Base-by-base conservation (phyloP, 1,284 basidiomycete genomes). In the Leccinum pachyderme region DNA sequence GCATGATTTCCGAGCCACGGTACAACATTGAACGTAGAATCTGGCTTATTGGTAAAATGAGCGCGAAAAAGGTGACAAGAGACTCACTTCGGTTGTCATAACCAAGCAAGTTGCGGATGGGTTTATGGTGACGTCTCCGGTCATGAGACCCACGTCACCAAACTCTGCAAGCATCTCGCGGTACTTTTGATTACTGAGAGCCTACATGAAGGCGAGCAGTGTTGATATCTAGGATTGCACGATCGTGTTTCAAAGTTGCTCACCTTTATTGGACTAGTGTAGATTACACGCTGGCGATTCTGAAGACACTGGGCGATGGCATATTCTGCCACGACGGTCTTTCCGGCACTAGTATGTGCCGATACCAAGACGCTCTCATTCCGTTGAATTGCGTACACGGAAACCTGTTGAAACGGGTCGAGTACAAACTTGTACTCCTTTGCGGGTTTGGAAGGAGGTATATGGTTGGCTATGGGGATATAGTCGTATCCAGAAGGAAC, bases 101-200 rank as follows among this genome's bases (percentile, higher is more conserved):
- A 99, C 96, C 47, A 99, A 76, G 77, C 97, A 99, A 47, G 92
- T 93, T 7, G 97, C 96, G 4, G 89, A 89, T 2, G 96, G 96
- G 71, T 99, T 99, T 71, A 99, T 98, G 0, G 97, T 99, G n/a
- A 99, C 95, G 76, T 99, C 97, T 70, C 97, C 95, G 1, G 97
- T 99, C 97, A 99, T 99, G 28, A 99, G 81, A 18, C 97, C 97
- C 47, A 99, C 97, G 68, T 99, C 96, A 25, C 93, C 91, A 72
- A 99, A 99, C 65, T 95, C 93, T 49, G 93, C 95, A 33, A 92
- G 78, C 86, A 99, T 92, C 73, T 99, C 97, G 70, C 97, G 88
- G 73, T 97, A 99, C 75, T 99, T 99, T 73, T 99, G 96, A 72
- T 99, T 98, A 66, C 94, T 97, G 61, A 99, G 78, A 3, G 95